A percentile compares a stretch with the other conserved stretches of the same genome.
phyloP scores from a whole-genome alignment of 805 yeast species.

The Limtongia smithiae region DNA sequence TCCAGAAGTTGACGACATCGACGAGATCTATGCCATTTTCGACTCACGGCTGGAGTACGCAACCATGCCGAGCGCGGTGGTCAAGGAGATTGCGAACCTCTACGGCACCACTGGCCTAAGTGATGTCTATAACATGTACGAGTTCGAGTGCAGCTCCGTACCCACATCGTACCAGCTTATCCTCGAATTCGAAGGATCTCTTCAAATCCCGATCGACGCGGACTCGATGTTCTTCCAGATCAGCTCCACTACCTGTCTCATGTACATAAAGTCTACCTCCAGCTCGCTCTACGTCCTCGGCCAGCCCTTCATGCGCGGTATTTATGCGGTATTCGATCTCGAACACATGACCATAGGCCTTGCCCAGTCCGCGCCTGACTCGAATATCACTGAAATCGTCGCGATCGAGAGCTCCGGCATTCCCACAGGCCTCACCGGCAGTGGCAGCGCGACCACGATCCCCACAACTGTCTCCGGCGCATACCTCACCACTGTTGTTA shows the following conservation, averaged over 20 bases:
- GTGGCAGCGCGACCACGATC: too few relatives aligned
- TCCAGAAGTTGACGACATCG: neutral
- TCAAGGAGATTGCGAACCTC: conserved; percentile 1
- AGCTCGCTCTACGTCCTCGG: conserved; percentile 2
- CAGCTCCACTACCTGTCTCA: neutral
- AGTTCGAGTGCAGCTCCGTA: neutral
- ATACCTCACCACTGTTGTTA: too few relatives aligned
- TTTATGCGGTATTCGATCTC: conserved; percentile 3
- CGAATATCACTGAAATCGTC: neutral
- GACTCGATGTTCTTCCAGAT: conserved; percentile 1
- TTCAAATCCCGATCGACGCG: neutral
- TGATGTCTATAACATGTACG: neutral
- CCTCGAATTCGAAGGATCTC: conserved; percentile 1
- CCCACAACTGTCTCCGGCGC: too few relatives aligned
- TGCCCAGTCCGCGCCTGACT: neutral
- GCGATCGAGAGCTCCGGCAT: neutral
- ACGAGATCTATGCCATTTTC: neutral
- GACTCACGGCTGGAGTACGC: neutral
- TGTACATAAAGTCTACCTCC: conserved; percentile 1
- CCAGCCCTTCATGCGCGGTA: conserved; percentile 3
- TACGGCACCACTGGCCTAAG: conserved; percentile 4
- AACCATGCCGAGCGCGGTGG: neutral
- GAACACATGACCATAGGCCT: neutral
- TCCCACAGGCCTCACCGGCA: too few relatives aligned
- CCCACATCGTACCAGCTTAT: neutral